phyloP scores from a whole-genome alignment of 1,139 yeast species.

The Geotrichum fermentans region DNA sequence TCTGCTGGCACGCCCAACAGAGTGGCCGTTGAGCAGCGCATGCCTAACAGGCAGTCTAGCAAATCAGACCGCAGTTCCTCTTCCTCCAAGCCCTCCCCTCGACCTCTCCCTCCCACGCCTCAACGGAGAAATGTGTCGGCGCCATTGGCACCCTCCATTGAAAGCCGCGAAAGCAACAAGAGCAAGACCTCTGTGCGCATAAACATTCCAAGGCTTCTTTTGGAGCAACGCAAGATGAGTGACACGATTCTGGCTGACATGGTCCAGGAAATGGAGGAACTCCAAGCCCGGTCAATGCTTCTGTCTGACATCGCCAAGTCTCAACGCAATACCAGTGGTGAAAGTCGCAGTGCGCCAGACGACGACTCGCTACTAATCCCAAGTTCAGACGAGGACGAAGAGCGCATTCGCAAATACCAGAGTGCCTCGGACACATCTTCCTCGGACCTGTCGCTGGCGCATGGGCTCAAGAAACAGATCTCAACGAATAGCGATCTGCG shows the following conservation, averaged over 20 bases:
- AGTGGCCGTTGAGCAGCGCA: conserved; percentile 10
- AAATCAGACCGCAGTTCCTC: background rate
- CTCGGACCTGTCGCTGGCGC: background rate
- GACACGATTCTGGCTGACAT: conserved; percentile 30
- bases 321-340: background rate
- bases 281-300: conserved; percentile 27
- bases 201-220: conserved; percentile 12
- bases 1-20: conserved; percentile 2
- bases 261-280: conserved; percentile 31
- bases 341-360: background rate
- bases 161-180: background rate
- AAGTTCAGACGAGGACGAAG: background rate
- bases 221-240: conserved; percentile 24
- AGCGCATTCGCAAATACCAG: background rate
- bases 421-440: background rate
- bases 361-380: background rate
- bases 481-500: background rate
- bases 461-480: background rate
- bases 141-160: background rate
- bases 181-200: background rate
- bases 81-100: background rate
- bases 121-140: background rate
- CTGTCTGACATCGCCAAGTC: conserved; percentile 11
- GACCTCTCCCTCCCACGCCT: conserved; percentile 18
- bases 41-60: too few species aligned